Conservation (phyloP, 2,329 filamentous ascomycete genomes). For the Diaporthe ampelina region DNA sequence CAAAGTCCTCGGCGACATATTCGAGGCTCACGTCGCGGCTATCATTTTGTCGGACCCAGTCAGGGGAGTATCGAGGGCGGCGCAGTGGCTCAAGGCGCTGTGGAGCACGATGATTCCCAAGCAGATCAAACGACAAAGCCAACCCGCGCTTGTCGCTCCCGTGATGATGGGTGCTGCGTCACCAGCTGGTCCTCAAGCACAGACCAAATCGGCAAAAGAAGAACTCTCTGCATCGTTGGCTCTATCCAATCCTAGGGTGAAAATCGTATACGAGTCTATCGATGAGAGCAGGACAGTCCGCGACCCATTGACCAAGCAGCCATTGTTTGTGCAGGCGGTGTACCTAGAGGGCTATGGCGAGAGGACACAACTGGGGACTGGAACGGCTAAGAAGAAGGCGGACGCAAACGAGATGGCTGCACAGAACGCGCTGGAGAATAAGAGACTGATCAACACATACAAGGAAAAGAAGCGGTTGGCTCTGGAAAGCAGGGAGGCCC, state of each 20-base stretch:
- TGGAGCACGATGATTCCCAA: constrained; percentile 77
- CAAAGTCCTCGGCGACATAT: constrained; percentile 88
- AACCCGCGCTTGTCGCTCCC: constrained; percentile 32
- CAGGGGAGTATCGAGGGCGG: constrained; percentile 72
- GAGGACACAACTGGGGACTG: constrained; percentile 71
- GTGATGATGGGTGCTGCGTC: constrained; percentile 53
- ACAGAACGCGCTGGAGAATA: constrained; percentile 72
- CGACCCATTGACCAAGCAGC: constrained; percentile 66
- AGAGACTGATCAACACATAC: constrained; percentile 70
- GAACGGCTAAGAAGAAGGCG: constrained; percentile 75
- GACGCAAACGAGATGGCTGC: constrained; percentile 80
- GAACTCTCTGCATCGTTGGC: constrained; percentile 51
- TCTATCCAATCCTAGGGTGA: constrained; percentile 35
- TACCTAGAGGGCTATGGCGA: constrained; percentile 80
- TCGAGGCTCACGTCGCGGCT: constrained; percentile 91
- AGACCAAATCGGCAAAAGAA: constrained; percentile 60
- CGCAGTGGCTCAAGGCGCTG: constrained; percentile 80
- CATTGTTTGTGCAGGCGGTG: constrained; percentile 73
- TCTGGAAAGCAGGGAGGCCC: constrained; percentile 32
- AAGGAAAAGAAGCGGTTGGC: constrained; percentile 58
- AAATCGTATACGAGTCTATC: constrained; percentile 38
- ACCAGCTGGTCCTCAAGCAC: constrained; percentile 60
- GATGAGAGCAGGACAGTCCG: constrained; percentile 62
- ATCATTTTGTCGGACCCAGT: constrained; percentile 77
- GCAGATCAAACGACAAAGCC: constrained; percentile 58